phyloP scores from a whole-genome alignment of 495 filamentous ascomycete species.

The Xylaria acuta region DNA sequence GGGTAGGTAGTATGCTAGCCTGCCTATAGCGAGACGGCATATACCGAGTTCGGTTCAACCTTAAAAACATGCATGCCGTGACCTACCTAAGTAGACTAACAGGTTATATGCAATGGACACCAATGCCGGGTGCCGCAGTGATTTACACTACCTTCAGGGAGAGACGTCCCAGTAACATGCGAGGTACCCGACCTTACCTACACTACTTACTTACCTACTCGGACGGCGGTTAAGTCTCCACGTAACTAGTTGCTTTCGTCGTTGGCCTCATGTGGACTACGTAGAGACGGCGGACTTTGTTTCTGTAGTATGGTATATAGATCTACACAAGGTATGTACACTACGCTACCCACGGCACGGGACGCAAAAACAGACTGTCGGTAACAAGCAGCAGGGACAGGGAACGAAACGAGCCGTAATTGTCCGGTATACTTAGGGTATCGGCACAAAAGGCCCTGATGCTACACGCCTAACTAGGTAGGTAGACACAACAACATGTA shows the following conservation, averaged over 20 bases:
- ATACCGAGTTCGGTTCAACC: slow-evolving; percentile 1
- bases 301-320: not conserved
- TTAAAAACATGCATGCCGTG: no score
- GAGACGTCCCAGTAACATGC: not conserved
- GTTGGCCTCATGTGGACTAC: not conserved
- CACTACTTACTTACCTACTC: not conserved
- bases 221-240: not conserved
- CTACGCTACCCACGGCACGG: slow-evolving; percentile 4
- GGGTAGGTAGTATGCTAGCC: not conserved
- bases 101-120: no score
- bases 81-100: no score
- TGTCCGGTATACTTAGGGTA: not conserved
- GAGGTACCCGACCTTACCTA: not conserved
- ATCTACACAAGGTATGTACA: slow-evolving; percentile 1
- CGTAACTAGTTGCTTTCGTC: not conserved
- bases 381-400: slow-evolving; percentile 13
- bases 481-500: not conserved
- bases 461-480: not conserved
- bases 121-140: slow-evolving; percentile 7
- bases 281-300: not conserved
- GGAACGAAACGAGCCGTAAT: not conserved
- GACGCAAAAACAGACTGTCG: slow-evolving; percentile 20
- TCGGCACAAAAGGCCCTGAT: slow-evolving; percentile 8
- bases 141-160: not conserved
- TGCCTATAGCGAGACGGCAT: not conserved